Conservation (phyloP, 345 rosid species). For the Gossypioides kirkii region DNA sequence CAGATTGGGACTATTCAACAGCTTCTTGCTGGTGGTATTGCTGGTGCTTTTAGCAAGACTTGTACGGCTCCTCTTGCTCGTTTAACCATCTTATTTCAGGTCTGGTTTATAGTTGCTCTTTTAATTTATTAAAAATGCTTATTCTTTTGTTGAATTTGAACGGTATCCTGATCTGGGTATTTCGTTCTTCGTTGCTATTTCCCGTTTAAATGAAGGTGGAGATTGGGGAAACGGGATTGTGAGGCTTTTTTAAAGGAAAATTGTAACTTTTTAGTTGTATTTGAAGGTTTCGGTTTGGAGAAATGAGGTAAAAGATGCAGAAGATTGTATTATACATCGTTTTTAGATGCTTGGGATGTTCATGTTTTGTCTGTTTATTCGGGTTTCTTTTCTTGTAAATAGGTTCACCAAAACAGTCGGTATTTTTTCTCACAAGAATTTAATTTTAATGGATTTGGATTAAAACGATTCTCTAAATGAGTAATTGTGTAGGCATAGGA, state of each 20-base stretch:
- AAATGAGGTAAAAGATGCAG: not conserved
- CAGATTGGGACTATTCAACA: conserved; percentile 49
- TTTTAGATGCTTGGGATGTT: not conserved
- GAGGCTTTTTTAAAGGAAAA: not conserved
- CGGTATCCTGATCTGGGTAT: not conserved
- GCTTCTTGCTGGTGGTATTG: conserved; percentile 84
- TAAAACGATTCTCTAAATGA: not conserved
- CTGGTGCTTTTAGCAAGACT: conserved; percentile 96
- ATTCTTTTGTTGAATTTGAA: not conserved
- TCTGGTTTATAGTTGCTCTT: conserved; percentile 12
- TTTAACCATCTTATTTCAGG: conserved; percentile 95
- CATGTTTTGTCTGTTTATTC: not conserved
- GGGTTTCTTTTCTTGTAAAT: not conserved
- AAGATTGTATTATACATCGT: not conserved
- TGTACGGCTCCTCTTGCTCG: conserved; percentile 98
- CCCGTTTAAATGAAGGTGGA: not conserved
- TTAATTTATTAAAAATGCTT: not conserved
- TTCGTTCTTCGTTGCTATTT: not conserved
- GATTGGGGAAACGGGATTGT: not conserved
- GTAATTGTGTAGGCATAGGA: not conserved
- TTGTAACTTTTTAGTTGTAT: not conserved
- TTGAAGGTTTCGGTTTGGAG: not conserved
- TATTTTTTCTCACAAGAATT: not conserved
- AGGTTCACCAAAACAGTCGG: not conserved
- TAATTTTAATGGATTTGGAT: conserved; percentile 9